Conservation (phyloP, 2,329 filamentous ascomycete species). For the Juglanconis sp. region DNA sequence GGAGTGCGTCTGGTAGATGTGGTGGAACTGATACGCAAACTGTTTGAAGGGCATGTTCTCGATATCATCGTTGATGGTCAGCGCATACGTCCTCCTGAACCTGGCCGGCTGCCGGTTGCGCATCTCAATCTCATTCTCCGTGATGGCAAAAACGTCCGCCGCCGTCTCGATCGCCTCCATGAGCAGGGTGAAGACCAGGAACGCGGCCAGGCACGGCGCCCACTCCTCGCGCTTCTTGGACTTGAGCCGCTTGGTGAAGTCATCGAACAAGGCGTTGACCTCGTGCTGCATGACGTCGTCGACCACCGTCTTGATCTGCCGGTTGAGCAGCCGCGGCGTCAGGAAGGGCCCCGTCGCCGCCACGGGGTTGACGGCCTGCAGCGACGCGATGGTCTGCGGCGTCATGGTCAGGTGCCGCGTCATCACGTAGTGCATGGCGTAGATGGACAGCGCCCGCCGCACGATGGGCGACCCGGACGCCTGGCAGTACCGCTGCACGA, state of each 20-base stretch:
- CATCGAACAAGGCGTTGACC: slow-evolving; percentile 49
- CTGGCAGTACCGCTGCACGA: slow-evolving; percentile 47
- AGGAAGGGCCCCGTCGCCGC: slow-evolving; percentile 42
- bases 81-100: slow-evolving; percentile 41
- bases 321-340: slow-evolving; percentile 52
- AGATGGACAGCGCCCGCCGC: slow-evolving; percentile 50
- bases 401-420: slow-evolving; percentile 53
- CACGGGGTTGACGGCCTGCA: slow-evolving; percentile 41
- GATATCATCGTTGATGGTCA: slow-evolving; percentile 46
- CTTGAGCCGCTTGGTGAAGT: slow-evolving; percentile 52
- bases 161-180: slow-evolving; percentile 56
- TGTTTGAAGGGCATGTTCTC: slow-evolving; percentile 60
- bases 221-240: slow-evolving; percentile 51
- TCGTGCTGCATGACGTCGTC: slow-evolving; percentile 53
- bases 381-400: slow-evolving; percentile 36
- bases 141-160: slow-evolving; percentile 49
- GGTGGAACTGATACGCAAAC: slow-evolving; percentile 59
- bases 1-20: slow-evolving; percentile 56
- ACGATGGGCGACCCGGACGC: slow-evolving; percentile 48
- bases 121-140: slow-evolving; percentile 48
- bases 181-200: slow-evolving; percentile 55
- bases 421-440: slow-evolving; percentile 57
- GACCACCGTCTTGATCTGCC: slow-evolving; percentile 55
- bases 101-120: slow-evolving; percentile 34
- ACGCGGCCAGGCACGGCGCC: slow-evolving; percentile 55